Base-by-base conservation (phyloP, 169 alveolate genomes). In the Plasmodium gallinaceum region DNA sequence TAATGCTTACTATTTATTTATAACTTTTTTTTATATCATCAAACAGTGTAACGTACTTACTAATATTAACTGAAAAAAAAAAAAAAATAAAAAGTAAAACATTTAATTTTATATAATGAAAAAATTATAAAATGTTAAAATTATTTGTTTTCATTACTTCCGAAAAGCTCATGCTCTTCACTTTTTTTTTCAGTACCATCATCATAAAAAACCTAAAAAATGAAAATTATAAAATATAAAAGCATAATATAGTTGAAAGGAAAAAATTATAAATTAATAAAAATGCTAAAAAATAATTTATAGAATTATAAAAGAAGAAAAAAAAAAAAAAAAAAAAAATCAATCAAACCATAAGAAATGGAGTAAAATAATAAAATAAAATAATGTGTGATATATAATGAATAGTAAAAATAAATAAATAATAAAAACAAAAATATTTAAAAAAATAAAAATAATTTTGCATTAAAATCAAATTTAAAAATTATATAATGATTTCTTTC, bases 11-110 rank as follows among this genome's bases (percentile, higher is more conserved):
- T 54, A 54, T 54, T 54, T 65, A 65, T 39, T 18, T 32, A 24
- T 68, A 68, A 14, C 65, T 80, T 60, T 57, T 68, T 71, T 80
- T 68, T 61, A 65, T 22, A n/a, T 52, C 80, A 16, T 68, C 90
- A 43, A 65, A 80, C 16, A 66, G 37, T 32, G 76, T 68, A 51
- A 80, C 64, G 39, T 70, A 39, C 46, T 46, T 66, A 16, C 18
- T 72, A 43, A 66, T 69, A 39, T 65, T 48, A 58, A 80, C 83
- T 65, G 46, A 32, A 37, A 48, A 39, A 51, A 66, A 80, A 66
- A 42, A 48, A 26, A 45, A 26, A 32, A 42, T 32, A 45, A 51
- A 58, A 12, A 52, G 8, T 18, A 37, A 74, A 9, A 22, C 60
- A 39, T 20, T 7, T 5, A 42, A 42, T 16, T 74, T 42, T 20